Base-by-base conservation (phyloP, 2,329 filamentous ascomycete species). In the Amphichorda felina region DNA sequence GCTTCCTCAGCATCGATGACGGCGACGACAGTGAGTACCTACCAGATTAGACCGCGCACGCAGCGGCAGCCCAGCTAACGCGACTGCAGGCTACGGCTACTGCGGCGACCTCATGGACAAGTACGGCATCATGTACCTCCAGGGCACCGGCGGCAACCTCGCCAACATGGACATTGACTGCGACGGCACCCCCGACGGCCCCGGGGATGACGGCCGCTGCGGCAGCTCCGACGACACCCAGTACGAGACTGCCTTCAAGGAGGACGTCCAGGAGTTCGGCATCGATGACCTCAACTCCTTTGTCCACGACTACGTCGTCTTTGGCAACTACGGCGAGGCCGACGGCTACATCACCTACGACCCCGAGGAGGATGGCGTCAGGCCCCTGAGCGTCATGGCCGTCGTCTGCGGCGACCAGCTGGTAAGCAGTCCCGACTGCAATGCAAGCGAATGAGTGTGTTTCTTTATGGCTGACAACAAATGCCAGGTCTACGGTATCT, bases 121-220 rank as follows among this genome's bases (percentile, higher is more conserved):
- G 14, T 50, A 47, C 36, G 53, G 56, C 8, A 55, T 61, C 19
- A 52, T 72, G 30, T 72, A 61, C 44, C 48, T 72, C 3, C 60
- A 63, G 33, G 63, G 62, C 7, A 49, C 47, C 1, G 45, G 50
- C 8, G 54, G 55, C 3, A 49, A 59, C 17, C 56, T 72, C 32
- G 62, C 60, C 7, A 66, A 74, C 47, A 71, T 75, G 63, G 71
- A 75, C 39, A 57, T 75, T 30, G 72, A 76, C 53, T 77, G 72
- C 43, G 70, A 76, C 40, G 71, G 72, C 2, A 50, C 53, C 0
- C 59, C 66, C 29, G 53, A 57, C 4, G 55, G 37, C 1, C 35
- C 38, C n/a, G 21, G 28, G 5, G 54, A 61, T 37, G 61, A 59
- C 16, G 61, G 64, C 0, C 55, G 59, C 16, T 73, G 70, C 42